Base-by-base conservation (phyloP, 495 filamentous ascomycete genomes). In the Penicillium soppii region DNA sequence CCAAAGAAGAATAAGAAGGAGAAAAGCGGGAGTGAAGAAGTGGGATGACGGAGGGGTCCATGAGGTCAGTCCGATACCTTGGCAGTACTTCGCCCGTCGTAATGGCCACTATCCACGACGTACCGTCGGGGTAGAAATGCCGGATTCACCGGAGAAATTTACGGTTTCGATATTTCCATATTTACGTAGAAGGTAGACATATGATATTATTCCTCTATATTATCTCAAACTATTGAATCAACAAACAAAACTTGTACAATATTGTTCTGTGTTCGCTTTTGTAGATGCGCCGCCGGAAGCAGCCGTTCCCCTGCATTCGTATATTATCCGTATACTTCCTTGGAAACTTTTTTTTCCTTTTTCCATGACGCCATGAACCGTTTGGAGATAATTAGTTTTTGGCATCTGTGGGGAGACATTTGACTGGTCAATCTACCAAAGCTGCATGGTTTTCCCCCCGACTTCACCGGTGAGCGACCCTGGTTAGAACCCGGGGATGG, bases 21-120 rank as follows among this genome's bases (percentile, higher is more conserved):
- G 47, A 50, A 47, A 36, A 32, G 54, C 9, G 47, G 53, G 33
- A 32, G 50, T 15, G 5, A 33, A 43, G 41, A 52, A 39, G 57
- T 47, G 51, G 54, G 45, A 59, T 52, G 57, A 50, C 33, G 59
- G 62, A 52, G 63, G 61, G 61, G 55, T 65, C 56, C 58, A 70
- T 71, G 67, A 73, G 67, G 68, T 71, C 68, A 71, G 66, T 63
- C 38, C 47, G 51, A 54, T 44, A 33, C 48, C 54, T 51, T 38
- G 43, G 43, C 50, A 52, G 36, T 49, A 56, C 47, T 4, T 40
- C 6, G 4, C 32, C 33, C 15, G 13, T 40, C 33, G 23, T 33
- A 15, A 27, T 16, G 13, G 15, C 40, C 33, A 37, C 35, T 23
- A 21, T 27, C 23, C 13, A 22, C 45, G 4, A 43, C 5, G 32